Base-by-base conservation (phyloP, 202 grass and related monocot genomes). In the Eragrostis tef region DNA sequence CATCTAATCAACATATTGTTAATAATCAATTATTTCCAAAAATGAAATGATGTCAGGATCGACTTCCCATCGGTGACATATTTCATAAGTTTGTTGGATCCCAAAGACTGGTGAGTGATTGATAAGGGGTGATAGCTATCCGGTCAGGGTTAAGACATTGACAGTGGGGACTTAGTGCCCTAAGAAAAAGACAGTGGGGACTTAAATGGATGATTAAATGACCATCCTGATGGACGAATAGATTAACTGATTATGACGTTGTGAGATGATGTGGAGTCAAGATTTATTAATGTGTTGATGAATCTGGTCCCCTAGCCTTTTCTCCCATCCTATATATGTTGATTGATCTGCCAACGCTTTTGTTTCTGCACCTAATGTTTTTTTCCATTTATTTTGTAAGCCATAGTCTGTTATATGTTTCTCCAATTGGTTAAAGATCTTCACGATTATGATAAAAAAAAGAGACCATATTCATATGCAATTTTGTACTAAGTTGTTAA, bases 161-260 rank as follows among this genome's bases (percentile, higher is more conserved):
- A 71, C 43, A 81, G 11, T 60, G 39, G 52, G 6, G 26, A 63
- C 9, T 85, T 62, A 13, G n/a, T n/a, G n/a, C n/a, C n/a, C n/a
- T n/a, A n/a, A n/a, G n/a, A n/a, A n/a, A n/a, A n/a, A n/a, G 79
- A 71, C 43, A 81, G 11, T 60, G 39, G 52, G 6, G 26, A 63
- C 9, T 85, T 62, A 13, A 66, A 45, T 56, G 31, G 63, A 27
- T 50, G 53, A 60, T 47, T 73, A 36, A 73, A 39, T 39, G 29
- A 39, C 34, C 34, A 39, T 39, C 34, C 34, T 39, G 34, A 39
- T 5, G 34, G 34, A 39, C 34, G 34, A 39, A 81, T 62, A 81
- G 43, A 44, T 86, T 70, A 56, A 61, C 57, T 70, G 85, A 81
- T 11, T 45, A 76, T 75, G 85, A 86, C 63, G 81, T 44, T 15